These are phyloP conservation scores for Tetradesmus lagerheimii DNA, from an alignment of 139 green algal genomes.

Conservation along the genomic window DNA sequence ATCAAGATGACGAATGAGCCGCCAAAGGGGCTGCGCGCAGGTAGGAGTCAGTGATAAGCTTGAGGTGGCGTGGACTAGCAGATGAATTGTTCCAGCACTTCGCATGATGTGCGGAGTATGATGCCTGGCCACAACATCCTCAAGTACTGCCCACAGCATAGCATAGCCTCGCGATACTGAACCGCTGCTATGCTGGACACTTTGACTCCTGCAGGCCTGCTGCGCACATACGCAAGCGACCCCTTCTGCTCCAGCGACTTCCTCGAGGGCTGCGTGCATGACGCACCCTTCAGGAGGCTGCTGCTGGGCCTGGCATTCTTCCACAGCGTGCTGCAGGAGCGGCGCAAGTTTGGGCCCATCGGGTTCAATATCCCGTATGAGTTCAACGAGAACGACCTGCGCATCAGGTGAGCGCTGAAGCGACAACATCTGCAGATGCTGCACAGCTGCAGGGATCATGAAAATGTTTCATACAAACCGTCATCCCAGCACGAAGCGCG, in stretches of 20 bases:
- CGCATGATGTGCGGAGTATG: too few species aligned
- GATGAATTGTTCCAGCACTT: too few species aligned
- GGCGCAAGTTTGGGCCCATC: slow-evolving; percentile 84
- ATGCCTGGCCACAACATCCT: too few species aligned
- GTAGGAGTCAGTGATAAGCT: too few species aligned
- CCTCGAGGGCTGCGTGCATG: slow-evolving; percentile 74
- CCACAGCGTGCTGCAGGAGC: slow-evolving; percentile 73
- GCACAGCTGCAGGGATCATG: too few species aligned
- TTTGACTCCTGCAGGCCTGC: slow-evolving; percentile 57
- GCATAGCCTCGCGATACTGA: too few species aligned
- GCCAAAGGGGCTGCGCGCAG: slow-evolving; percentile 69
- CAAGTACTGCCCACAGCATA: too few species aligned
- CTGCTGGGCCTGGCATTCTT: slow-evolving; percentile 85
- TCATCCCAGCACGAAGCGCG: too few species aligned
- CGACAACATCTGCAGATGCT: too few species aligned
- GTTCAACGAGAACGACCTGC: slow-evolving; percentile 87
- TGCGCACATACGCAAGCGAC: slow-evolving; percentile 81
- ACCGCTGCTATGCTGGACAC: too few species aligned
- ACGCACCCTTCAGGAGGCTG: slow-evolving; percentile 75
- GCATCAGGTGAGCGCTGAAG: slow-evolving; percentile 60
- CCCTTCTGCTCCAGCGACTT: slow-evolving; percentile 75
- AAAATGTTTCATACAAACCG: too few species aligned
- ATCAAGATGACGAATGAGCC: slow-evolving; percentile 87
- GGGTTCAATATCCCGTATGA: slow-evolving; percentile 90
- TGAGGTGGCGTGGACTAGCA: too few species aligned